Base-by-base conservation (phyloP, 2,329 filamentous ascomycete genomes). In the Penicillium sp. region DNA sequence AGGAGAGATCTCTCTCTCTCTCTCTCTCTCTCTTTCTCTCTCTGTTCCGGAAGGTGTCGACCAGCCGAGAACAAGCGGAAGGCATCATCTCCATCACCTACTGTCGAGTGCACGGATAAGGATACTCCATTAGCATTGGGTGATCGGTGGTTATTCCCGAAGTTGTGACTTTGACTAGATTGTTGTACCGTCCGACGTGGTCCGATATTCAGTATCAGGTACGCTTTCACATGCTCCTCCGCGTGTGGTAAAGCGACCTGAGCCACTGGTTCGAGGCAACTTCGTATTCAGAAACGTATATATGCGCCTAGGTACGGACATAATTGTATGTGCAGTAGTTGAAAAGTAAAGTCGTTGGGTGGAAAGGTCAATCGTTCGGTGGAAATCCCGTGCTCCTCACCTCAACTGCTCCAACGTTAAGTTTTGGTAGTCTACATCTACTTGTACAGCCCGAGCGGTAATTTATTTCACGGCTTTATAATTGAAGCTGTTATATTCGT, bases 61-160 rank as follows among this genome's bases (percentile, higher is more conserved):
- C 26, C 34, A 38, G 45, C 23, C 26, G 35, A 47, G 10, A 47
- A 47, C 23, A 29, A 40, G n/a, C 2, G n/a, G 45, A 47, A 47
- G 35, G 34, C 26, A 40, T 47, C 45, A 47, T 23, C 35, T 11
- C 35, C 23, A 13, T 40, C 16, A 26, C 2, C 10, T 30, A n/a
- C n/a, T 26, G 14, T 40, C 45, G 19, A 35, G 29, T 47, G 18
- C 35, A 29, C 16, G 26, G 35, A 47, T 32, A 47, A 39, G 18
- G 38, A 36, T 42, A n/a, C 45, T 26, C 30, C 23, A 35, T 14
- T 38, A 38, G 40, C 40, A 54, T 54, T 54, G 51, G 47, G 46
- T 48, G 39, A 13, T 54, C 51, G 50, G 50, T 35, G 50, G 50
- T 53, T 53, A 53, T 53, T 48, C 43, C 45, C 23, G 16, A 47